phyloP scores from a whole-genome alignment of 257 asterid genomes.

The Oldenlandia corymbosa region DNA sequence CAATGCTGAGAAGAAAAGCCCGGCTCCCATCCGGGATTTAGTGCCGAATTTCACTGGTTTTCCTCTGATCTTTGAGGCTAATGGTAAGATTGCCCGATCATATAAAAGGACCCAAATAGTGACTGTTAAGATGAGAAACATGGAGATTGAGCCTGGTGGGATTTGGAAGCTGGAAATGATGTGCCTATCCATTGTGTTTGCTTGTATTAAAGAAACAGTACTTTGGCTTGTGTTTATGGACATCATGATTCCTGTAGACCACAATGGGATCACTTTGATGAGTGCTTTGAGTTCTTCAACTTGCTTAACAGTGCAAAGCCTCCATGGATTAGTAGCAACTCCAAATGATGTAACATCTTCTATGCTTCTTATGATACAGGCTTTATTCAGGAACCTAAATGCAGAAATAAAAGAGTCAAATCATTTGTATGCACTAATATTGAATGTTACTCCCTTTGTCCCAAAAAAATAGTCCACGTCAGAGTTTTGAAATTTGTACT shows the following conservation, averaged over 20 bases:
- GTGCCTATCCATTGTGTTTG: constrained; percentile 58
- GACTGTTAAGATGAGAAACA: constrained; percentile 37
- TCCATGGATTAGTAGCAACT: constrained; percentile 37
- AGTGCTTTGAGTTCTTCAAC: constrained; percentile 64
- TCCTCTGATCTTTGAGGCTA: constrained; percentile 43
- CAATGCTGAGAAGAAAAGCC: constrained; percentile 38
- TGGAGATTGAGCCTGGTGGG: constrained; percentile 65
- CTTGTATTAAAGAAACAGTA: constrained; percentile 52
- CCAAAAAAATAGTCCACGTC: too few species aligned
- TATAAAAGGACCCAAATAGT: constrained; percentile 47
- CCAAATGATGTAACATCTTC: constrained; percentile 35
- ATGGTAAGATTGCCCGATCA: constrained; percentile 50
- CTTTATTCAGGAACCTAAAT: constrained; percentile 58
- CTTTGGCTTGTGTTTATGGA: constrained; percentile 50
- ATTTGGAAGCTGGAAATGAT: constrained; percentile 41
- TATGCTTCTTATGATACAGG: constrained; percentile 50
- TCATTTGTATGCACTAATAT: too few species aligned
- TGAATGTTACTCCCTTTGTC: too few species aligned
- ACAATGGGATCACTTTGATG: constrained; percentile 48
- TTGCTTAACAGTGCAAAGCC: constrained; percentile 48
- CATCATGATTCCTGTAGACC: constrained; percentile 69
- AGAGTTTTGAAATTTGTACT: too few species aligned
- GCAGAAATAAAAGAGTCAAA: too few species aligned
- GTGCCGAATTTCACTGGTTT: constrained; percentile 38
- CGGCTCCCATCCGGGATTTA: constrained; percentile 57